These are phyloP conservation scores for Fusarium incarnatum DNA, from an alignment of 2,329 filamentous ascomycete species.

Conservation along the genomic window DNA sequence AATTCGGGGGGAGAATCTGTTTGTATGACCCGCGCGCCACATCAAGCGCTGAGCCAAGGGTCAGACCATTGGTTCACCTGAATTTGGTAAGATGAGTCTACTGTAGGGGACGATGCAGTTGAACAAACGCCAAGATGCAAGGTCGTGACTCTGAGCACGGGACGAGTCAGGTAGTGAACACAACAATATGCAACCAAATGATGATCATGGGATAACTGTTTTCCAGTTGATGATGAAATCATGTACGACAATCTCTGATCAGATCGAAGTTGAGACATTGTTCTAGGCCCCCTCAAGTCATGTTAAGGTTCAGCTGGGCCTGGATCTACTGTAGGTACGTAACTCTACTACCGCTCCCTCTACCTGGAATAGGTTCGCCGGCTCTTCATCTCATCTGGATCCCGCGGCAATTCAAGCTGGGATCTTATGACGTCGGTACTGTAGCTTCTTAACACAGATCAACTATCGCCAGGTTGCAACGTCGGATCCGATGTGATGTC, in stretches of 20 bases:
- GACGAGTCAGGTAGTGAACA: conserved; percentile 21
- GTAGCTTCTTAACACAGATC: not conserved
- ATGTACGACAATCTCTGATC: not conserved
- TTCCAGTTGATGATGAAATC: not conserved
- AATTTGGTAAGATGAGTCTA: conserved; percentile 31
- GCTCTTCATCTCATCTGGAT: conserved; percentile 3
- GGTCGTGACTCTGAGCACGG: conserved; percentile 1
- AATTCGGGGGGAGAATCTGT: conserved; percentile 7
- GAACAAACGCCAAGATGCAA: conserved; percentile 21
- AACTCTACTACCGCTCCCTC: not conserved
- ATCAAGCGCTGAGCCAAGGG: conserved; percentile 13
- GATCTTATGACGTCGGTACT: conserved; percentile 29
- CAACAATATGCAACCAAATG: not conserved
- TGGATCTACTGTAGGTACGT: conserved; percentile 6
- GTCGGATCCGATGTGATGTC: conserved; percentile 26
- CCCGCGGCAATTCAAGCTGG: conserved; percentile 13
- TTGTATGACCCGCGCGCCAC: conserved; percentile 34
- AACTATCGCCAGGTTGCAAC: conserved; percentile 7
- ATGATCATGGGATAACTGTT: not conserved
- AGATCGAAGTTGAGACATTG: not conserved
- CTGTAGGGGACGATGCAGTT: not conserved
- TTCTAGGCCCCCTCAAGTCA: not conserved
- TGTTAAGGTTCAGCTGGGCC: not conserved
- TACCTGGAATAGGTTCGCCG: conserved; percentile 1
- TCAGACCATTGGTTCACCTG: conserved; percentile 35